Evolutionary conservation across 2,329 filamentous ascomycete genomes (phyloP), one percentile per base, ranked within the genome.

Genomic region (Hypoxylon sp.): DNA sequence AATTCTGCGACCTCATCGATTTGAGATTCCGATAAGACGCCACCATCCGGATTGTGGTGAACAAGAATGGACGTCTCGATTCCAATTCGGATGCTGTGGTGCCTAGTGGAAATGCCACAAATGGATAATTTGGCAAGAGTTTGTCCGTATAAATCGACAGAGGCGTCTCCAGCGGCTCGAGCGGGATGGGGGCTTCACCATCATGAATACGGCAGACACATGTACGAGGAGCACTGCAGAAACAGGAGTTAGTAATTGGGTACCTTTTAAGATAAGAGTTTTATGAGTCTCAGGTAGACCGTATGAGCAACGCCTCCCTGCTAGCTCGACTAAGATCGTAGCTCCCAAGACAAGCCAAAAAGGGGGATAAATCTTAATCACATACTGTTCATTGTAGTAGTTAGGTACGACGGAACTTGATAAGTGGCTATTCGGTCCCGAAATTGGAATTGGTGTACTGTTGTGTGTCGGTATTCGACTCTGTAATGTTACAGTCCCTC

Each of bases 1-100:
- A 85, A 80, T 85, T 85, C 70, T 87, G 85, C 0, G 80, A 83
- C 13, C 82, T 77, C 83, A 86, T 85, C 1, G 82, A 85, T 33
- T 77, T 78, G 10, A 84, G 74, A 46, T 83, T 83, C 17, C 82
- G 78, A 44, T 85, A 82, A 0, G 84, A 86, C 0, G 85, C 79
- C 0, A 86, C 83, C 80, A 85, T 86, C 6, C 81, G 77, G 22
- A 88, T 84, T 3, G 83, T 80, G 0, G 82, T 76, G 77, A 87
- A 84, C 2, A 87, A 75, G 29, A 87, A 85, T 0, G 86, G 86
- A 9, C 80, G 77, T 0, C 77, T 80, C 0, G 77, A 72, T 11
- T 78, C 78, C 1, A 87, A 74, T 4, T 79, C 76, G 0, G 78
- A 72, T 1, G 82, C 81, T 0, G 79, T 79, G 0, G 80, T 76